Evolutionary conservation across 345 rosid genomes (phyloP).

Genomic region (Pugionium dolabratum): DNA sequence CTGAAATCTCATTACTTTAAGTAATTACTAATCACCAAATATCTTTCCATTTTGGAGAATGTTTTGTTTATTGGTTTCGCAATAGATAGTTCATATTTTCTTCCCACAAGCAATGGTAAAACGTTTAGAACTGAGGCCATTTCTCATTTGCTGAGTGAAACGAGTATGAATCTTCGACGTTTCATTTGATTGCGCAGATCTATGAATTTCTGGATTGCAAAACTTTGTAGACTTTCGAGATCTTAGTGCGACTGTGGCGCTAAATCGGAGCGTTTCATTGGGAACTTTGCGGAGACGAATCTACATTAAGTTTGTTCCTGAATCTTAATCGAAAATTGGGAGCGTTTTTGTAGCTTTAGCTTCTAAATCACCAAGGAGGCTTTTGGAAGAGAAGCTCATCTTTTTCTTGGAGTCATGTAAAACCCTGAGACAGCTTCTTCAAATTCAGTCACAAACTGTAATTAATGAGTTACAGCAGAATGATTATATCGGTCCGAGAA

Average conservation of each 20-base stretch:
- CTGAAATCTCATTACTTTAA: constrained; percentile 6
- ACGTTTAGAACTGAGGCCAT: background rate
- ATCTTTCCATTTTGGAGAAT: background rate
- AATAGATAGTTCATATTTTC: background rate
- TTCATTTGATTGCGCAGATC: no score
- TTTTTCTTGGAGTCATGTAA: constrained; percentile 63
- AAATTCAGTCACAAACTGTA: constrained; percentile 55
- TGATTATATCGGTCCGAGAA: constrained; percentile 51
- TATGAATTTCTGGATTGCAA: no score
- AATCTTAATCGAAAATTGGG: constrained; percentile 44
- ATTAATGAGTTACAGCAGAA: constrained; percentile 46
- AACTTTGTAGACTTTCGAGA: background rate
- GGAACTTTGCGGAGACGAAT: background rate
- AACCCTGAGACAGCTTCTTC: constrained; percentile 55
- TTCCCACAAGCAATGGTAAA: background rate
- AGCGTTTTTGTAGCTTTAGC: constrained; percentile 29
- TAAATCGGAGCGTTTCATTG: background rate
- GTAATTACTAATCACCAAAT: background rate
- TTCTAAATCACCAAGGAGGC: constrained; percentile 42
- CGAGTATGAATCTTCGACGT: no score
- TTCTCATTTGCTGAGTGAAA: no score
- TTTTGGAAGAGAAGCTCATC: constrained; percentile 59
- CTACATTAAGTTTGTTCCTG: background rate
- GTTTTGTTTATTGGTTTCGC: background rate
- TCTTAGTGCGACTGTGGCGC: constrained; percentile 17